Percentiles rank a stretch among this genome's conserved stretches.
Conservation (phyloP, 345 rosid genomes). For the Eutrema yunnanense region DNA sequence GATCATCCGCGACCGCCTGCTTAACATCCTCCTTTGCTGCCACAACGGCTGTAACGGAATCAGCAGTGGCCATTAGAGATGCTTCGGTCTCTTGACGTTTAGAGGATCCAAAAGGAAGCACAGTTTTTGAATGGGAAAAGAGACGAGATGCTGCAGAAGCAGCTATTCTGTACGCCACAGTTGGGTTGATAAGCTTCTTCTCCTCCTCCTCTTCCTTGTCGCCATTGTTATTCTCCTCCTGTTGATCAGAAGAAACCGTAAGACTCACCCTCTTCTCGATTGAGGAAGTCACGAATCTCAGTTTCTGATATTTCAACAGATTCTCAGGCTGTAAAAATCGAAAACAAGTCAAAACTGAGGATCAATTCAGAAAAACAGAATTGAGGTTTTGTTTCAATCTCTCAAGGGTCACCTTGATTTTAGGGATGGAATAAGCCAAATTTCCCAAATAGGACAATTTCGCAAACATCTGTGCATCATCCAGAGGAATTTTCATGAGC, state of each 20-base stretch:
- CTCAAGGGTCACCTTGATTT: slow-evolving; percentile 45
- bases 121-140: slow-evolving; percentile 57
- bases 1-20: slow-evolving; percentile 94
- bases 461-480: slow-evolving; percentile 69
- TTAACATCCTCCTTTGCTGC: slow-evolving; percentile 93
- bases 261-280: slow-evolving; percentile 44
- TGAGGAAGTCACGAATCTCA: slow-evolving; percentile 65
- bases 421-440: slow-evolving; percentile 72
- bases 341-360: background rate
- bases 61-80: slow-evolving; percentile 80
- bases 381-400: background rate
- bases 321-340: slow-evolving; percentile 47
- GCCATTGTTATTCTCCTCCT: slow-evolving; percentile 30
- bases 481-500: slow-evolving; percentile 57
- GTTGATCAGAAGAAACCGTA: slow-evolving; percentile 35
- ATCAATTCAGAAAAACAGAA: background rate
- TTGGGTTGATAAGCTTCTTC: slow-evolving; percentile 43
- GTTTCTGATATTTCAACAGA: slow-evolving; percentile 50
- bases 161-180: slow-evolving; percentile 73
- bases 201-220: slow-evolving; percentile 28
- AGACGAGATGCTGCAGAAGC: slow-evolving; percentile 87
- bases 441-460: slow-evolving; percentile 74
- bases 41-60: slow-evolving; percentile 94
- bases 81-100: slow-evolving; percentile 37
- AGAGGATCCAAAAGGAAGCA: slow-evolving; percentile 50